phyloP scores from a whole-genome alignment of 768 basidiomycete genomes.

The Lentinula lateritia region DNA sequence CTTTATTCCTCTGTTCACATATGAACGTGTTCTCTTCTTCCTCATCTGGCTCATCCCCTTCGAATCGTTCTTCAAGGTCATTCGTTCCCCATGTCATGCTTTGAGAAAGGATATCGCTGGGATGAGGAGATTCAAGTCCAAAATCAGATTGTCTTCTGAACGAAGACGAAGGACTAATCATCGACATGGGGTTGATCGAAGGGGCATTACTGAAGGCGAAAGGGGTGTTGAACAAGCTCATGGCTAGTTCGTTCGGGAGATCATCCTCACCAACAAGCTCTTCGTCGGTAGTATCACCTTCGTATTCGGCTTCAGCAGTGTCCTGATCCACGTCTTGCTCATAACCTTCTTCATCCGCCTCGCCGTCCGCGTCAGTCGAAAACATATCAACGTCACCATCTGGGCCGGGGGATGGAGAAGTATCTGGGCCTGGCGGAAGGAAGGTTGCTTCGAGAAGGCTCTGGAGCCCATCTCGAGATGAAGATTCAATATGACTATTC shows the following conservation, averaged over 20 bases:
- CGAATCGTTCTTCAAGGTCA: conserved; percentile 32
- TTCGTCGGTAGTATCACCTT: conserved; percentile 79
- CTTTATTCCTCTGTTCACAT: conserved; percentile 25
- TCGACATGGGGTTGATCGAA: conserved; percentile 72
- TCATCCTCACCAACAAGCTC: conserved; percentile 76
- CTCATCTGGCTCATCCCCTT: conserved; percentile 22
- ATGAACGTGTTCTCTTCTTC: conserved; percentile 1
- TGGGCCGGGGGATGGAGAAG: conserved; percentile 44
- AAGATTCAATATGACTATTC: conserved; percentile 44
- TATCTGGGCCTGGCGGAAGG: conserved; percentile 10
- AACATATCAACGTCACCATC: conserved; percentile 47
- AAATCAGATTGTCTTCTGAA: conserved; percentile 14
- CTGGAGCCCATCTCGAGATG: not conserved
- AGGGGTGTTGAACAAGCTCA: conserved; percentile 67
- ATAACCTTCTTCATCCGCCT: conserved; percentile 38
- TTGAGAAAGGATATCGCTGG: conserved; percentile 66
- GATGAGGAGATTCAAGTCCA: conserved; percentile 44
- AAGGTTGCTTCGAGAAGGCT: not conserved
- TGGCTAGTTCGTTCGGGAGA: conserved; percentile 69
- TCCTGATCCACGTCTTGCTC: conserved; percentile 34
- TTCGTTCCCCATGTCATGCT: conserved; percentile 41
- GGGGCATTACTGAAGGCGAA: conserved; percentile 38
- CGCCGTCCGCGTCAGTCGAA: conserved; percentile 9
- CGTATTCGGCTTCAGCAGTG: conserved; percentile 38
- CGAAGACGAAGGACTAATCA: conserved; percentile 46